Evolutionary conservation across 495 filamentous ascomycete species (phyloP), one percentile per base, ranked within the genome.

Genomic region (Cercophora scortea): DNA sequence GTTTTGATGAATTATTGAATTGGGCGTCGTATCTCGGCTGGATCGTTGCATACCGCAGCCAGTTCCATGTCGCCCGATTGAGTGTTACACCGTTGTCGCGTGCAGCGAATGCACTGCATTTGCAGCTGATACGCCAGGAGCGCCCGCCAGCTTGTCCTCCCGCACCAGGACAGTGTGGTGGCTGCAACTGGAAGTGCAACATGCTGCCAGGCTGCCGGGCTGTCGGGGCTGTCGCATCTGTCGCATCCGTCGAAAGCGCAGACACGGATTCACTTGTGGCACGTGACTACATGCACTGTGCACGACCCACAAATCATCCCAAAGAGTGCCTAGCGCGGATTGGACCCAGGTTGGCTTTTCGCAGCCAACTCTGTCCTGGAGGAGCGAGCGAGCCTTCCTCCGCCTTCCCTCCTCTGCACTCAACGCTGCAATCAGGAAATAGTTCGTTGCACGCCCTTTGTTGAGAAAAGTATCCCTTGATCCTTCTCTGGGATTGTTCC

Each of bases 341-440:
- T 58, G 45, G 55, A 10, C 56, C 53, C 53, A 43, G 45, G 50
- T 53, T 62, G 57, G 60, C 60, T 62, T 62, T 60, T 60, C 51
- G 61, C 42, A 56, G 57, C 60, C 60, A 64, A 25, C 43, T 47
- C 50, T 38, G 40, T 32, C 16, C 3, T n/a, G 50, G 53, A 47
- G 42, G 42, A 48, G 46, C 41, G 49, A 51, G 49, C 34, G 45
- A 38, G 58, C 52, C 43, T 38, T 58, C 54, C 16, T 42, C 45
- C 48, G 36, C 51, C 47, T 50, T 55, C 53, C 25, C 19, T 45
- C 36, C 54, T 52, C 40, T 49, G 56, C 56, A 47, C 54, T 17
- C 54, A 47, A 51, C 46, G 51, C 40, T 42, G 43, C 36, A 42
- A 34, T 35, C 25, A 43, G 49, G 54, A 58, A 2, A 60, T 54